phyloP scores from a whole-genome alignment of 805 yeast genomes.

The Clavispora santaluciae region DNA sequence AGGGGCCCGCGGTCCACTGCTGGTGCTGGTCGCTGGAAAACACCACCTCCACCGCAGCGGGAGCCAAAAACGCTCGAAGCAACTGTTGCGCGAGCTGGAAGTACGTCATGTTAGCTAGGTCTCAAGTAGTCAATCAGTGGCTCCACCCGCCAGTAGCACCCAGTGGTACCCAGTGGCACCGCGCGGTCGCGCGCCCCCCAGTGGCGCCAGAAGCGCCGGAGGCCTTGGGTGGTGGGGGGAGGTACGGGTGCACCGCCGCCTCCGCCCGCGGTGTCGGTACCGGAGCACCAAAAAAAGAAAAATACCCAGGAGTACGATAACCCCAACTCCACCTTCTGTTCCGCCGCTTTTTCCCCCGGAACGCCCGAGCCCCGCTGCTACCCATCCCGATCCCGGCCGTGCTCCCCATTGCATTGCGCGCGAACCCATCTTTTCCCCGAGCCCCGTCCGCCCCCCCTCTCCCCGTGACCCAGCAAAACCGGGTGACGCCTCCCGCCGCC shows the following conservation, averaged over 20 bases:
- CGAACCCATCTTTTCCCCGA: no score
- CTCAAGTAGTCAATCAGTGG: no score
- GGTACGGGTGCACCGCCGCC: neutral
- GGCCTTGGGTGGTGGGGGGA: no score
- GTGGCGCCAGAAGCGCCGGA: no score
- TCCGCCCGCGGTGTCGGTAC: no score
- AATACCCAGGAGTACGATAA: neutral
- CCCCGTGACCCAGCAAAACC: no score
- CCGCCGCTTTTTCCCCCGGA: neutral
- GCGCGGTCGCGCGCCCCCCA: no score
- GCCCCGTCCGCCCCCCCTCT: no score
- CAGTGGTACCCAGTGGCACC: no score
- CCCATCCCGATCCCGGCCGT: no score
- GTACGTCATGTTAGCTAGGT: constrained; percentile 1
- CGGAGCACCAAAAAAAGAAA: neutral
- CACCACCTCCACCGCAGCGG: neutral
- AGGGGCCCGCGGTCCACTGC: constrained; percentile 1
- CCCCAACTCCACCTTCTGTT: neutral
- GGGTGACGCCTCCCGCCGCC: neutral
- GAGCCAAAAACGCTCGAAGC: neutral
- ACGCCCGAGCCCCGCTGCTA: neutral
- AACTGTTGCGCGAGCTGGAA: neutral
- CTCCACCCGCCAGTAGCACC: no score
- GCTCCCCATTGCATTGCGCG: no score
- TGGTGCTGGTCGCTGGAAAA: constrained; percentile 1